Percentiles rank a stretch among this genome's conserved stretches.
These are phyloP conservation scores for Aureobasidium sp. DNA, from an alignment of 2,329 filamentous ascomycete genomes.

Conservation along the genomic window DNA sequence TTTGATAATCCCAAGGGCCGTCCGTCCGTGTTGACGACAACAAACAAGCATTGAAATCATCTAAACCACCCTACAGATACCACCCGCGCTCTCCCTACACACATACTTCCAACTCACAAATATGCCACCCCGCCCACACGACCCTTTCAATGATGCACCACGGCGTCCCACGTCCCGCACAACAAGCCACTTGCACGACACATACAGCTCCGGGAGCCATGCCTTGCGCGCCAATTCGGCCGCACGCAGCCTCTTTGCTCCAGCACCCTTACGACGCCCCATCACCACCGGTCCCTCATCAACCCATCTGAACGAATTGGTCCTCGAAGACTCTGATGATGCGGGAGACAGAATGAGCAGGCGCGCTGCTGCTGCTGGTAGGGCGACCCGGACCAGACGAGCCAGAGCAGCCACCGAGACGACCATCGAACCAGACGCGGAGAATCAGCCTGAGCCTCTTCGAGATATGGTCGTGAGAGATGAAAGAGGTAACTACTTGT, in stretches of 20 bases:
- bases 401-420: constrained; percentile 3
- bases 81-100: no score
- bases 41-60: background rate
- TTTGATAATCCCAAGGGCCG: background rate
- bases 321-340: constrained; percentile 10
- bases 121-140: constrained; percentile 5
- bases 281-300: background rate
- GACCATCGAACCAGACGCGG: constrained; percentile 1
- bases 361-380: background rate
- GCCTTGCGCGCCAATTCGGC: constrained; percentile 2
- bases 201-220: background rate
- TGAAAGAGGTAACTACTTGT: constrained; percentile 3
- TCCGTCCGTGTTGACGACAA: background rate
- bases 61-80: background rate
- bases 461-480: constrained; percentile 10
- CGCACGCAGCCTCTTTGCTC: constrained; percentile 12
- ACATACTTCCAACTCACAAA: background rate
- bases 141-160: constrained; percentile 8
- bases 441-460: background rate
- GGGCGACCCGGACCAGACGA: background rate
- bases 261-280: constrained; percentile 2
- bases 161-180: constrained; percentile 4
- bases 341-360: background rate
- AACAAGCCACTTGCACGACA: background rate
- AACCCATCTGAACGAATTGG: background rate